Base-by-base conservation (phyloP, 2,329 filamentous ascomycete genomes). In the Stemphylium beticola region DNA sequence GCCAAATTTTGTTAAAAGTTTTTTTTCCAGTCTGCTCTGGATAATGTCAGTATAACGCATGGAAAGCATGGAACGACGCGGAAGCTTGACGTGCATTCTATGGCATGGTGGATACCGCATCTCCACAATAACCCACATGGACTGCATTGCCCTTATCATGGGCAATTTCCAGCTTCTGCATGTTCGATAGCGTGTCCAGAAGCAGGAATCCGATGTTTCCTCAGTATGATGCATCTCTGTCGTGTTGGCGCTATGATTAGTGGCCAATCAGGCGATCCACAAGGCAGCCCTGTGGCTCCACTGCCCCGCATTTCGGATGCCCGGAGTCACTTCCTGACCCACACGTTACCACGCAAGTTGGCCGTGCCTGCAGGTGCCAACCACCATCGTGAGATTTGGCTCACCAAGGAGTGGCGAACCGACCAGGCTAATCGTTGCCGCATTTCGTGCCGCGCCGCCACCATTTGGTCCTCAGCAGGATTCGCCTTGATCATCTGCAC, bases 221-320 rank as follows among this genome's bases (percentile, higher is more conserved):
- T 55, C 47, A 55, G 36, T 15, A 55, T 55, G 52, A 51, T 44
- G 40, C 29, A 40, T 22, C 17, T 38, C 17, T 51, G 36, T 17
- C 36, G 52, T 46, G 29, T 39, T 39, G 33, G 40, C 26, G 18
- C 8, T 39, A 32, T 9, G 4, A 24, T n/a, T 20, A 14, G 9
- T 17, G 9, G 32, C 52, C 52, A 55, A 51, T 51, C 36, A 51
- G 6, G 12, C 36, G 9, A n/a, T 20, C n/a, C 34, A 18, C 42
- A 18, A 15, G 14, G 14, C 18, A 41, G 31, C 36, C 40, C 37
- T 46, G 47, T 26, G 37, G 18, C 11, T 26, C 47, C 36, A 40
- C 47, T 14, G 29, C 41, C 52, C 52, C 47, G 34, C 52, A 42
- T 46, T 40, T 31, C 52, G 32, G 37, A 17, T 17, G 12, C 22